Base-by-base conservation (phyloP, 2,329 filamentous ascomycete genomes). In the Sclerotinia glacialis region DNA sequence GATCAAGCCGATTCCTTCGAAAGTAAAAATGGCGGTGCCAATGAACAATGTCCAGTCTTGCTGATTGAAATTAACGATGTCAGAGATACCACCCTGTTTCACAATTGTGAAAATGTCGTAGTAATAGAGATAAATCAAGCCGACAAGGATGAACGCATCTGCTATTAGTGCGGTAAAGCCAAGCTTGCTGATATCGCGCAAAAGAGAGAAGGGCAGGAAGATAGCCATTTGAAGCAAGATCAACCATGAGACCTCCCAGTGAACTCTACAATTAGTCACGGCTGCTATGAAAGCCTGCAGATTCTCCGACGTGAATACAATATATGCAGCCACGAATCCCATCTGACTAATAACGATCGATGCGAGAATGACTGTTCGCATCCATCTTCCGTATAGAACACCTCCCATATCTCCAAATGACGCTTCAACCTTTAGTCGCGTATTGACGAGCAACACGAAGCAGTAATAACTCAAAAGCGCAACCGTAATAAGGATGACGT, bases 331-430 rank as follows among this genome's bases (percentile, higher is more conserved):
- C 21, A 96, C 92, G 76, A 98, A 98, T 8, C 95, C 94, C 69
- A 98, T 87, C 79, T 99, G 95, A 74, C 93, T 97, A 75, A 98
- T 85, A 65, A 99, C 94, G 71, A 99, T 96, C 6, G 95, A 98
- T 31, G 84, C 83, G 68, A 99, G 86, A 76, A 99, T 98, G 74
- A 96, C 80, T 68, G 85, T 88, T 68, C 93, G 87, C 89, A 99
- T 91, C 85, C 90, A 93, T 71, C 89, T 90, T 69, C 95, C 95
- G 77, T 95, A 99, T 21, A 99, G 83, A 56, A 92, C 88, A 59
- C 92, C 93, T 64, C 96, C 95, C 80, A 99, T 96, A 75, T 98
- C 95, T 78, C 95, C 95, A 79, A 98, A 99, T 0, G 95, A 98
- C n/a, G 91, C 93, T 59, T 93, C 89, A 37, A 98, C 86, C 76